These are phyloP conservation scores for Vaccinium myrtillus DNA, from an alignment of 148 eudicot species.

Conservation along the genomic window DNA sequence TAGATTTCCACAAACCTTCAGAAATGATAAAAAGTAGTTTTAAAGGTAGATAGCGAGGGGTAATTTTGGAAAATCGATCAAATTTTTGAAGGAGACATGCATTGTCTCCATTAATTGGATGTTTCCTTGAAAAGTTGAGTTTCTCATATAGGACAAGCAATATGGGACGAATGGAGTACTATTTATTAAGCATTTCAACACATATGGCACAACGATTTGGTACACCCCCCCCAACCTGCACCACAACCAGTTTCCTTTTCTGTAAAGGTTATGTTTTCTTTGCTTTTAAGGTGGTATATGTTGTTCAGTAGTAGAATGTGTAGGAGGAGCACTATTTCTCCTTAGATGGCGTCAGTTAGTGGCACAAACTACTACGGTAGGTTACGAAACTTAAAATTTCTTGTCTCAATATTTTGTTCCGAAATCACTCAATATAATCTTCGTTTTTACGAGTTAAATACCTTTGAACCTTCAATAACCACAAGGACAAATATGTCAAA, in stretches of 20 bases:
- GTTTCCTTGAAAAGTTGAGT: background rate
- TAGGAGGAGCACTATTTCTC: slow-evolving; percentile 6
- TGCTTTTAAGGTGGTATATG: background rate
- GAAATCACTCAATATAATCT: background rate
- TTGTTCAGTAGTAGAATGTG: background rate
- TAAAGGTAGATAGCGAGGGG: background rate
- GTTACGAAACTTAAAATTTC: background rate
- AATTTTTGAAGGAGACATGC: background rate
- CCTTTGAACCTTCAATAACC: background rate
- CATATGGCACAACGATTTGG: background rate
- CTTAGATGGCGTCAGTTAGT: background rate
- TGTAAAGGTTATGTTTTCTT: background rate
- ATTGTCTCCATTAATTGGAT: background rate
- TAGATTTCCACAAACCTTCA: background rate
- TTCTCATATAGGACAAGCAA: background rate
- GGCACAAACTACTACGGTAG: background rate
- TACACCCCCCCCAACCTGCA: background rate
- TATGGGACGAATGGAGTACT: background rate
- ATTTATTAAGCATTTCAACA: background rate
- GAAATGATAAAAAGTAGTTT: background rate
- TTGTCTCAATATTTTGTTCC: background rate
- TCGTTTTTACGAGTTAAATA: background rate
- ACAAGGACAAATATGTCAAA: background rate
- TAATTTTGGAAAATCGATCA: background rate
- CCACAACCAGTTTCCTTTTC: background rate